Conservation (phyloP, 1,284 basidiomycete genomes). For the Ustilago lituana region DNA sequence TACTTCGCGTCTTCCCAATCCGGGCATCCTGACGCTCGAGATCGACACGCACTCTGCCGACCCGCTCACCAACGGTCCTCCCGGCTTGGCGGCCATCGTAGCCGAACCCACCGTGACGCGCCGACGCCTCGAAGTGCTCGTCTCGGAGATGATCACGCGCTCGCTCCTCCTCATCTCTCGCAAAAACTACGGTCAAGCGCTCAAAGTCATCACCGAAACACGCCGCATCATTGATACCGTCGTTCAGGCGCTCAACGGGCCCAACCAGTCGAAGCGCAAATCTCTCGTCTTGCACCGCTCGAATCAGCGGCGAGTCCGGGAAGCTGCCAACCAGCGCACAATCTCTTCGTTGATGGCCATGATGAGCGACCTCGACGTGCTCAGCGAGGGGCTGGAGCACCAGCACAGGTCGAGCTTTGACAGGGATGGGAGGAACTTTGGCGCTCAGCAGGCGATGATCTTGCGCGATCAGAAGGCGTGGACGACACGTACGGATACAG, state of each 20-base stretch:
- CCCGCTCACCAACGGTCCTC: constrained; percentile 46
- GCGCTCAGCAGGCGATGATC: constrained; percentile 63
- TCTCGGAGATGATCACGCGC: constrained; percentile 63
- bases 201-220: constrained; percentile 56
- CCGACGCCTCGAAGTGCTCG: constrained; percentile 58
- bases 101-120: constrained; percentile 60
- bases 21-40: constrained; percentile 57
- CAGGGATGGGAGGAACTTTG: constrained; percentile 57
- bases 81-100: constrained; percentile 50
- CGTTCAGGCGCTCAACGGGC: constrained; percentile 49
- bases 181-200: constrained; percentile 57
- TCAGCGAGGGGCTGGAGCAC: constrained; percentile 55
- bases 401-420: constrained; percentile 54
- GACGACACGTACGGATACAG: constrained; percentile 57
- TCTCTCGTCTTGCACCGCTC: constrained; percentile 33
- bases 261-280: constrained; percentile 25
- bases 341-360: constrained; percentile 58
- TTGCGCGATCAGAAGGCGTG: constrained; percentile 62
- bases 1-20: constrained; percentile 43
- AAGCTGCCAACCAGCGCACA: constrained; percentile 50
- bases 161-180: constrained; percentile 58
- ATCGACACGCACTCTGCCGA: constrained; percentile 55
- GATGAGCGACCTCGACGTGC: constrained; percentile 57
- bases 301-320: constrained; percentile 46
- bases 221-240: constrained; percentile 63